Conservation (phyloP, 2,329 filamentous ascomycete species). For the Diaporthe sp. region DNA sequence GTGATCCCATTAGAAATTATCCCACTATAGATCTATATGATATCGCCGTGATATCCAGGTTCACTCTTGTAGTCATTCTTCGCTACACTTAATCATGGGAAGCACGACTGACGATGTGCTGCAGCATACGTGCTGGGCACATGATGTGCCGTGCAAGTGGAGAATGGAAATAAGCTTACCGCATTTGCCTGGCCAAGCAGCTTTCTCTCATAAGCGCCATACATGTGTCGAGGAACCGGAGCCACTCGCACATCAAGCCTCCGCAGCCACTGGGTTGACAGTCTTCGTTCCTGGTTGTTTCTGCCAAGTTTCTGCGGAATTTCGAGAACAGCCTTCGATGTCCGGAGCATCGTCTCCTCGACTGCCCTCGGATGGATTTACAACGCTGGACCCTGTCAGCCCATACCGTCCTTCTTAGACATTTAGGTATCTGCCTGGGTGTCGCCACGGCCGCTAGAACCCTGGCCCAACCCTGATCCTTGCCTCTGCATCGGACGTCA, state of each 20-base stretch:
- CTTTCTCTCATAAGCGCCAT: constrained; percentile 38
- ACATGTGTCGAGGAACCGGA: constrained; percentile 6
- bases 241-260: constrained; percentile 27
- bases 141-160: constrained; percentile 37
- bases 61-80: neutral
- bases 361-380: neutral
- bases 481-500: constrained; percentile 15
- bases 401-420: constrained; percentile 1
- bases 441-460: constrained; percentile 17
- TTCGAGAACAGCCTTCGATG: neutral
- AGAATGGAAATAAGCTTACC: constrained; percentile 35
- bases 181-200: constrained; percentile 38
- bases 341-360: constrained; percentile 7
- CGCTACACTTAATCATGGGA: neutral
- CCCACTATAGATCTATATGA: neutral
- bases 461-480: constrained; percentile 52
- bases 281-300: neutral
- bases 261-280: constrained; percentile 6
- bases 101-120: neutral
- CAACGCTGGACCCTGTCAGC: constrained; percentile 41
- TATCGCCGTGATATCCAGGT: neutral
- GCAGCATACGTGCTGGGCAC: neutral
- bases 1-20: neutral
- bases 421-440: neutral
- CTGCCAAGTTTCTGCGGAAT: neutral